A percentile compares a stretch with the other conserved stretches of the same genome.
phyloP scores from a whole-genome alignment of 2,329 filamentous ascomycete genomes.

The Diplodia corticola region DNA sequence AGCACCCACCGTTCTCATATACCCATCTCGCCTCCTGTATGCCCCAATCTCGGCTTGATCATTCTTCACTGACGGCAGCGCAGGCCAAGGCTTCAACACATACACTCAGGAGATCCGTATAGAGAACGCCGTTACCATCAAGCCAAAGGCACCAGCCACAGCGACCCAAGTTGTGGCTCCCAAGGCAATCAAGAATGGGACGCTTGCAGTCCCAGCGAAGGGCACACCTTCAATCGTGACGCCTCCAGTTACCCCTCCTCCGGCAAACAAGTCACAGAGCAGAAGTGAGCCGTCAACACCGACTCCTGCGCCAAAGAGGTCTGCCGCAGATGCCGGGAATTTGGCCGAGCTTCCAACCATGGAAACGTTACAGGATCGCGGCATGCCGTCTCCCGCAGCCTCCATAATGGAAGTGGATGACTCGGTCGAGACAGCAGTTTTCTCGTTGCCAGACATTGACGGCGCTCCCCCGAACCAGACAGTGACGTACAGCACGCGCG shows the following conservation, averaged over 20 bases:
- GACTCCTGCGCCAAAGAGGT: not conserved
- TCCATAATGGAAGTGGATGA: conserved; percentile 2
- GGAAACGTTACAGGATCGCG: not conserved
- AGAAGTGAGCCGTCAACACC: not conserved
- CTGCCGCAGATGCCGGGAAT: not conserved
- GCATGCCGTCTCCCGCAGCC: conserved; percentile 5
- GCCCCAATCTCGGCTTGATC: not conserved
- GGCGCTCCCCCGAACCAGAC: conserved; percentile 32
- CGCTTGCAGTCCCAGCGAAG: not conserved
- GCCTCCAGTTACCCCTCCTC: conserved; percentile 27
- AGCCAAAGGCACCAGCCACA: not conserved
- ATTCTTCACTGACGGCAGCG: not conserved
- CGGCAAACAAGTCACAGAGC: not conserved
- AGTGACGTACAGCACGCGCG: conserved; percentile 34
- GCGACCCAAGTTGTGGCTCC: conserved; percentile 22
- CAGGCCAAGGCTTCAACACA: conserved; percentile 42
- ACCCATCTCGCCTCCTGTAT: not conserved
- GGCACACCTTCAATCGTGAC: conserved; percentile 18
- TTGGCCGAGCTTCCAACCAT: not conserved
- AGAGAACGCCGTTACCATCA: conserved; percentile 39
- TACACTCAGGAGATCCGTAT: conserved; percentile 44
- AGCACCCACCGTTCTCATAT: conserved; percentile 10
- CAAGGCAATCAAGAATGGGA: not conserved
- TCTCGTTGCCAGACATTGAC: conserved; percentile 7
- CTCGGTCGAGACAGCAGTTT: conserved; percentile 12